Evolutionary conservation across 306 rosid genomes (phyloP).

Genomic region (Vigna mungo): DNA sequence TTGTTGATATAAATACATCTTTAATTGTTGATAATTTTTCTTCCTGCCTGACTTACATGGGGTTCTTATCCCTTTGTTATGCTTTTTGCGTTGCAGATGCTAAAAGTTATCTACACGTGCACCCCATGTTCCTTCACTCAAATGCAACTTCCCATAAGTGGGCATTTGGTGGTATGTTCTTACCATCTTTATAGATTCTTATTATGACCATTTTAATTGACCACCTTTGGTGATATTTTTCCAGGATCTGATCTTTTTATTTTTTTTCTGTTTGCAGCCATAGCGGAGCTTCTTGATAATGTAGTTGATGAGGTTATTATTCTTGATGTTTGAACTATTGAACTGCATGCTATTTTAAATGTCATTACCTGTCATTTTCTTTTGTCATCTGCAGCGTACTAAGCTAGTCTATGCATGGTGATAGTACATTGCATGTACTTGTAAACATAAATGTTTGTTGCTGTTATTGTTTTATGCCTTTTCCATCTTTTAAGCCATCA

Average conservation of each 20-base stretch:
- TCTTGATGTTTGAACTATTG: conserved; percentile 36
- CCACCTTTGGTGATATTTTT: conserved; percentile 16
- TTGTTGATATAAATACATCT: neutral
- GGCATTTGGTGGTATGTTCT: conserved; percentile 91
- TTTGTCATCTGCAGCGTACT: conserved; percentile 3
- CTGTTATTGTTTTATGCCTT: conserved; percentile 7
- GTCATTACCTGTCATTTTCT: neutral
- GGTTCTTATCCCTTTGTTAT: conserved; percentile 25
- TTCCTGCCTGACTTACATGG: neutral
- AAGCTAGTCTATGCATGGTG: conserved; percentile 22
- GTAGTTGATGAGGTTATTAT: conserved; percentile 89
- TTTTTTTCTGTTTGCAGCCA: conserved; percentile 62
- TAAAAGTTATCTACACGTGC: conserved; percentile 72
- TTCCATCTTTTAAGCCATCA: conserved; percentile 33
- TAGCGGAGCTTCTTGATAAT: conserved; percentile 94
- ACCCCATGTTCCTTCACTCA: conserved; percentile 93
- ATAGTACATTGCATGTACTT: conserved; percentile 10
- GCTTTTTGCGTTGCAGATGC: conserved; percentile 59
- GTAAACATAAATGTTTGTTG: conserved; percentile 14
- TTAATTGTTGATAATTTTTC: conserved; percentile 20
- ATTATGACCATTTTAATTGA: conserved; percentile 16
- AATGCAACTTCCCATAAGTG: conserved; percentile 99
- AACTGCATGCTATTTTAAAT: conserved; percentile 28
- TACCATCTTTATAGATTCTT: conserved; percentile 16
- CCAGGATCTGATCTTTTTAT: neutral